Evolutionary conservation across 192 early-diverging fungal genomes (phyloP).

Genomic region (Coemansia biformis): DNA sequence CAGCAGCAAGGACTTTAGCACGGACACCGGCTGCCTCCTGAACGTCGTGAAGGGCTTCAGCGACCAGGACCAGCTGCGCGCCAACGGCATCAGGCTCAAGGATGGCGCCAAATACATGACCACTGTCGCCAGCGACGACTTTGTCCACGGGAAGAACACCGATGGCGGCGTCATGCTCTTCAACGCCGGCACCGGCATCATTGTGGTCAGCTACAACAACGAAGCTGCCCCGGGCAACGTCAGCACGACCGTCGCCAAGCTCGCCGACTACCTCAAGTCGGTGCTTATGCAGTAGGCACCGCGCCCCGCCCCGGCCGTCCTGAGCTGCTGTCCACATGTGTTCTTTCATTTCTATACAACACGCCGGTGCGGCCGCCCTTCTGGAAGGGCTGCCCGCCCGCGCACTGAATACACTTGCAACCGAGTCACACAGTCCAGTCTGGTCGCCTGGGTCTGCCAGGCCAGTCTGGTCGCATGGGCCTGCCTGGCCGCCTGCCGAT

Average conservation of each 20-base stretch:
- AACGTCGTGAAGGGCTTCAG: background rate
- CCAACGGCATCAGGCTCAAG: constrained; percentile 58
- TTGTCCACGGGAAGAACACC: constrained; percentile 78
- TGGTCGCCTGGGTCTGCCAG: too few relatives aligned
- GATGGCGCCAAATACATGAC: constrained; percentile 71
- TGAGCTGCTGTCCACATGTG: too few relatives aligned
- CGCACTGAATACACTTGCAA: too few relatives aligned
- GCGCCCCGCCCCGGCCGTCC: too few relatives aligned
- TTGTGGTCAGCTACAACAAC: constrained; percentile 62
- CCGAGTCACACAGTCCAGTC: too few relatives aligned
- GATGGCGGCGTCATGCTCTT: constrained; percentile 20
- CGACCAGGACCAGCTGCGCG: constrained; percentile 36
- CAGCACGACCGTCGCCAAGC: constrained; percentile 65
- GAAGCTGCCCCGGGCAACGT: constrained; percentile 63
- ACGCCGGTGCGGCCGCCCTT: too few relatives aligned
- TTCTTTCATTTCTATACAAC: too few relatives aligned
- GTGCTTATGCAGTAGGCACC: constrained; percentile 54
- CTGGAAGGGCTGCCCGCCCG: too few relatives aligned
- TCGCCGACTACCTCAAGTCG: constrained; percentile 74
- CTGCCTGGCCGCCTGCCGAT: background rate
- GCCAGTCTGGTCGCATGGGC: too few relatives aligned
- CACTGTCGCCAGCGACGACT: constrained; percentile 57
- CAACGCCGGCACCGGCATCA: background rate
- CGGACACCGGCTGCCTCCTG: background rate
- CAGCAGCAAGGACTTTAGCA: constrained; percentile 44